phyloP scores from a whole-genome alignment of 1,284 basidiomycete species.

The Boletus albobrunnescens region DNA sequence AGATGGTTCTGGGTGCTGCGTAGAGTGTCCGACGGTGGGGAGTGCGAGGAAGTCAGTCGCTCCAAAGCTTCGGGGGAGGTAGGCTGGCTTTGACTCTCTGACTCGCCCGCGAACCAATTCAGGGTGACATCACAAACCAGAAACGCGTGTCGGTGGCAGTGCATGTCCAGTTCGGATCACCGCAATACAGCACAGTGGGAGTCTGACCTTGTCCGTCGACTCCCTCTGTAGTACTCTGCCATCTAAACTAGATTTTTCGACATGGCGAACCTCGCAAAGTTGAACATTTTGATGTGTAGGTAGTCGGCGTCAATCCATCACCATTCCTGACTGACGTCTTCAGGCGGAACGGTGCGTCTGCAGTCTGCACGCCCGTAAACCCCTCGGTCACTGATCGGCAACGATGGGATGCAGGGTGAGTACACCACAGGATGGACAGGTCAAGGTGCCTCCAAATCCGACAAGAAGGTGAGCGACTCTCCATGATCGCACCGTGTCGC shows the following conservation, averaged over 20 bases:
- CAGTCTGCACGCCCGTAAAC: not conserved
- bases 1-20: constrained; percentile 12
- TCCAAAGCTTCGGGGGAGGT: constrained; percentile 11
- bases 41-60: constrained; percentile 4
- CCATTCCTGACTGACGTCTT: constrained; percentile 2
- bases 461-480: constrained; percentile 71
- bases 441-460: constrained; percentile 86
- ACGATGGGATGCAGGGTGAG: constrained; percentile 54
- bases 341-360: constrained; percentile 65
- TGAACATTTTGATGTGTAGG: constrained; percentile 76
- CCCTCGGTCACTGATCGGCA: not conserved
- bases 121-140: constrained; percentile 30
- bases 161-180: constrained; percentile 14
- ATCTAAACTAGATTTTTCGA: no score
- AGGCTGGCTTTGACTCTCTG: constrained; percentile 6
- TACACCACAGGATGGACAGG: constrained; percentile 94
- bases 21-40: constrained; percentile 7
- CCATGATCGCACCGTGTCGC: not conserved
- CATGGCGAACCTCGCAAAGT: constrained; percentile 45
- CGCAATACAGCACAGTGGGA: constrained; percentile 2
- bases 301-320: constrained; percentile 1
- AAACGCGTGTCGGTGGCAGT: constrained; percentile 29
- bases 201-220: no score
- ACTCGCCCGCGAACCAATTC: constrained; percentile 10
- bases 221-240: no score